Percentiles rank a stretch among this genome's conserved stretches.
phyloP scores from a whole-genome alignment of 192 early-diverging fungal genomes.

The Podila verticillata region DNA sequence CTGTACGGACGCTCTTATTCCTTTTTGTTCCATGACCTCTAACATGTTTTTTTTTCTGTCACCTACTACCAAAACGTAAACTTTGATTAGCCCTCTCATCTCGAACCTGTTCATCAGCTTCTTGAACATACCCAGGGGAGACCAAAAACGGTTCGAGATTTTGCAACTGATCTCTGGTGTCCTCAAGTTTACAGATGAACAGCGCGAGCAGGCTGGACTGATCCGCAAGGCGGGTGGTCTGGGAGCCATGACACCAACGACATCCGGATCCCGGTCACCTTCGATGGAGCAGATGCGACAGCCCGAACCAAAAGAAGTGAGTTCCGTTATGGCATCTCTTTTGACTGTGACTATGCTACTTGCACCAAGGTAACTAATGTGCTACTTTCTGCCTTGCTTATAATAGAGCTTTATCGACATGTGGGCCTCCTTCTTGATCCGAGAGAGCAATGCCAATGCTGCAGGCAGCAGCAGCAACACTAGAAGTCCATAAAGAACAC shows the following conservation, averaged over 20 bases:
- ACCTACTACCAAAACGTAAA: too few relatives aligned
- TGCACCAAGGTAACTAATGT: neutral
- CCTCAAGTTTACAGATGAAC: slow-evolving; percentile 87
- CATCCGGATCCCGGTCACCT: slow-evolving; percentile 58
- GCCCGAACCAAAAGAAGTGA: slow-evolving; percentile 49
- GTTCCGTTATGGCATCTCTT: neutral
- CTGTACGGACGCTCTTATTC: neutral
- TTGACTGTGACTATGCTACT: neutral
- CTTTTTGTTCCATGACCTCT: neutral
- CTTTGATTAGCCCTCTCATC: slow-evolving; percentile 79
- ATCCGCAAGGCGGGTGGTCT: slow-evolving; percentile 66
- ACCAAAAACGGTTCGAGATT: slow-evolving; percentile 92
- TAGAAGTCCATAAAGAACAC: neutral
- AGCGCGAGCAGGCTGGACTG: slow-evolving; percentile 85
- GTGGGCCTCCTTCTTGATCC: slow-evolving; percentile 83
- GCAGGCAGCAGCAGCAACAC: slow-evolving; percentile 22
- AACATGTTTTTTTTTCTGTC: slow-evolving; percentile 2
- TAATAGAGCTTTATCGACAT: slow-evolving; percentile 78
- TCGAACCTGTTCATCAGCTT: slow-evolving; percentile 92
- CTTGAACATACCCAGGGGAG: slow-evolving; percentile 84
- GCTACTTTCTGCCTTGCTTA: neutral
- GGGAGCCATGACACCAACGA: slow-evolving; percentile 48
- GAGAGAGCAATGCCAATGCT: slow-evolving; percentile 62
- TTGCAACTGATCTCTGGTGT: slow-evolving; percentile 90
- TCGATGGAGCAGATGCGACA: slow-evolving; percentile 58